Percentiles rank a stretch among this genome's conserved stretches.
phyloP scores from a whole-genome alignment of 2,329 filamentous ascomycete genomes.

The Graphiopsis chlorocephala region DNA sequence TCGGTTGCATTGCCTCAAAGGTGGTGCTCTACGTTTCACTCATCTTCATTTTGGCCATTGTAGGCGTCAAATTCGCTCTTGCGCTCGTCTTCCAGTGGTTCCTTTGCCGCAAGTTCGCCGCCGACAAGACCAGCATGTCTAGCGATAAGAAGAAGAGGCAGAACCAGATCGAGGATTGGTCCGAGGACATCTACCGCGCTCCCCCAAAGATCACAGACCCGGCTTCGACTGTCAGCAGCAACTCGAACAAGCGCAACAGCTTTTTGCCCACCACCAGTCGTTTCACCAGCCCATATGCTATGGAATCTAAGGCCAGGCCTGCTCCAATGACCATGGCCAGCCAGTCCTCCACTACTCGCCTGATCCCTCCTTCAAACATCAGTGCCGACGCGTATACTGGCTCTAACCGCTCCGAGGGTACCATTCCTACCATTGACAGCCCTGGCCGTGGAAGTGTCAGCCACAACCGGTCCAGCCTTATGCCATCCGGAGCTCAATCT shows the following conservation, averaged over 20 bases:
- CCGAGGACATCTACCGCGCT: conserved; percentile 92
- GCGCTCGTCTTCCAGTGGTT: conserved; percentile 97
- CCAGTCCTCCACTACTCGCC: conserved; percentile 71
- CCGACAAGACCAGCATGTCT: conserved; percentile 78
- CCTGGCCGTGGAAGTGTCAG: conserved; percentile 21
- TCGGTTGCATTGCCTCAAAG: conserved; percentile 95
- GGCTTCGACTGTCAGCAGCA: conserved; percentile 61
- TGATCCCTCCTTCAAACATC: conserved; percentile 52
- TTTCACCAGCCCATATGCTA: conserved; percentile 86
- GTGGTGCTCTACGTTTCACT: conserved; percentile 94
- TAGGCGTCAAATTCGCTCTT: conserved; percentile 79
- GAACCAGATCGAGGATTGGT: conserved; percentile 96
- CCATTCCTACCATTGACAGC: conserved; percentile 47
- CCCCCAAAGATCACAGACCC: conserved; percentile 78
- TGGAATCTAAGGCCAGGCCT: conserved; percentile 59
- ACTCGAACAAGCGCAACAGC: conserved; percentile 75
- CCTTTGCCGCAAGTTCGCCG: conserved; percentile 79
- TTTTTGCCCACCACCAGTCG: conserved; percentile 92
- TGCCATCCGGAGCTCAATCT: conserved; percentile 33
- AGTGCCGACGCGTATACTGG: conserved; percentile 69
- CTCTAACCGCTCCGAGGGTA: conserved; percentile 56
- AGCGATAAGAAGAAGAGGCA: conserved; percentile 80
- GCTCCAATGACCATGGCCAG: conserved; percentile 91
- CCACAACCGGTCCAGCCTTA: conserved; percentile 18
- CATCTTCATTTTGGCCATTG: conserved; percentile 86